These are phyloP conservation scores for Penicillium desertorum DNA, from an alignment of 495 filamentous ascomycete species.

Conservation along the genomic window DNA sequence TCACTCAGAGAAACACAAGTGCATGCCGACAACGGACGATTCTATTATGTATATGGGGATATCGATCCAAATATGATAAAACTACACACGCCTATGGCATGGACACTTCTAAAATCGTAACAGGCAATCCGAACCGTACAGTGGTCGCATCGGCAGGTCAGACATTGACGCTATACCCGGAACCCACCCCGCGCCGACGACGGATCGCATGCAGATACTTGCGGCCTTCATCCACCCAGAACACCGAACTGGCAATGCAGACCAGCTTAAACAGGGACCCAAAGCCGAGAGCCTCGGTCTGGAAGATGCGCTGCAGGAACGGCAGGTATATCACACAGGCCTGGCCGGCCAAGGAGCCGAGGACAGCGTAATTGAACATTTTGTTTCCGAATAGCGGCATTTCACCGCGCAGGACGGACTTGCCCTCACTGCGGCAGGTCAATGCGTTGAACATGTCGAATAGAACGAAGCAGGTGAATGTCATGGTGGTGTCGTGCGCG, in stretches of 20 bases:
- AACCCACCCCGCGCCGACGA: slow-evolving; percentile 38
- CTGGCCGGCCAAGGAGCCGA: slow-evolving; percentile 79
- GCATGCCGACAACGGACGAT: background rate
- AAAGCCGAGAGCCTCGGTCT: slow-evolving; percentile 81
- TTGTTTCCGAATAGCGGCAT: slow-evolving; percentile 78
- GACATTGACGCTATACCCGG: slow-evolving; percentile 48
- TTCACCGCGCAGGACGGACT: slow-evolving; percentile 84
- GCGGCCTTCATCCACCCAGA: slow-evolving; percentile 89
- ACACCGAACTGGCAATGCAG: slow-evolving; percentile 77
- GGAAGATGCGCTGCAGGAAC: slow-evolving; percentile 88
- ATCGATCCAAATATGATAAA: slow-evolving; percentile 11
- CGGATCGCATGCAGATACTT: slow-evolving; percentile 59
- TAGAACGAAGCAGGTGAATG: slow-evolving; percentile 96
- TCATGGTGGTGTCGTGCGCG: slow-evolving; percentile 97
- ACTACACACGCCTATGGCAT: slow-evolving; percentile 9
- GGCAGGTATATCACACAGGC: slow-evolving; percentile 90
- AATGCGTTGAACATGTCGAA: slow-evolving; percentile 99
- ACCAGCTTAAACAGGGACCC: slow-evolving; percentile 71
- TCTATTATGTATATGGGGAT: slow-evolving; percentile 16
- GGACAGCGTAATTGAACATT: slow-evolving; percentile 94
- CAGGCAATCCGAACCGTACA: slow-evolving; percentile 6
- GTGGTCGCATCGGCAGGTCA: slow-evolving; percentile 23
- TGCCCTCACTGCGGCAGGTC: slow-evolving; percentile 86
- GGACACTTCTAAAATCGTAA: slow-evolving; percentile 11
- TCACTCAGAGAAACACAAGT: background rate